Percentiles rank a stretch among this genome's conserved stretches.
Evolutionary conservation across 495 filamentous ascomycete genomes (phyloP).

Genomic region (Talaromyces proteolyticus): DNA sequence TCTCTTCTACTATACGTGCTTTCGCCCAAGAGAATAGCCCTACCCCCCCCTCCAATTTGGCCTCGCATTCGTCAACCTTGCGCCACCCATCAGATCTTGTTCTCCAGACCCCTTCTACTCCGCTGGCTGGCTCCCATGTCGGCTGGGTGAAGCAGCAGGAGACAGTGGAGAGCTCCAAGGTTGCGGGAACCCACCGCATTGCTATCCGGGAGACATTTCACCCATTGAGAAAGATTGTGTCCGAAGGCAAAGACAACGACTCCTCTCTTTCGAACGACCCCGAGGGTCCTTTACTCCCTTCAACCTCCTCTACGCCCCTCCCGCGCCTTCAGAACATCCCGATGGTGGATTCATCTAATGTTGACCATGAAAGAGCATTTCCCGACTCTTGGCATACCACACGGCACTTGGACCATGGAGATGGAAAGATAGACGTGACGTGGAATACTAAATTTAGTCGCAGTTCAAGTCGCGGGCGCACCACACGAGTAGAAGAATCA

Average conservation of each 20-base stretch:
- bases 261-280: neutral
- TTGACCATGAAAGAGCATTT: constrained; percentile 2
- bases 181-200: constrained; percentile 4
- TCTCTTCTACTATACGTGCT: no score
- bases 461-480: constrained; percentile 37
- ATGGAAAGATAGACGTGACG: constrained; percentile 2
- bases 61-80: constrained; percentile 8
- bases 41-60: constrained; percentile 34
- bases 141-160: constrained; percentile 19
- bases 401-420: constrained; percentile 5
- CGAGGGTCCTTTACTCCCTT: constrained; percentile 2
- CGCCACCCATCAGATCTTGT: constrained; percentile 22
- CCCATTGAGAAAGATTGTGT: constrained; percentile 3
- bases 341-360: constrained; percentile 6
- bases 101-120: constrained; percentile 21
- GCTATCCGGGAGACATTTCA: constrained; percentile 6
- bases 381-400: constrained; percentile 4
- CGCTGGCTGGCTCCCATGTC: constrained; percentile 19
- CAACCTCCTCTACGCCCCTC: neutral
- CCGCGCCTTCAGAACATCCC: neutral
- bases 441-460: constrained; percentile 20
- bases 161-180: constrained; percentile 10
- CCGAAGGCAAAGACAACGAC: constrained; percentile 1
- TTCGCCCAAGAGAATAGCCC: constrained; percentile 17
- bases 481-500: constrained; percentile 65